These are phyloP conservation scores for Lachnellula cervina DNA, from an alignment of 2,329 filamentous ascomycete genomes.

Conservation along the genomic window DNA sequence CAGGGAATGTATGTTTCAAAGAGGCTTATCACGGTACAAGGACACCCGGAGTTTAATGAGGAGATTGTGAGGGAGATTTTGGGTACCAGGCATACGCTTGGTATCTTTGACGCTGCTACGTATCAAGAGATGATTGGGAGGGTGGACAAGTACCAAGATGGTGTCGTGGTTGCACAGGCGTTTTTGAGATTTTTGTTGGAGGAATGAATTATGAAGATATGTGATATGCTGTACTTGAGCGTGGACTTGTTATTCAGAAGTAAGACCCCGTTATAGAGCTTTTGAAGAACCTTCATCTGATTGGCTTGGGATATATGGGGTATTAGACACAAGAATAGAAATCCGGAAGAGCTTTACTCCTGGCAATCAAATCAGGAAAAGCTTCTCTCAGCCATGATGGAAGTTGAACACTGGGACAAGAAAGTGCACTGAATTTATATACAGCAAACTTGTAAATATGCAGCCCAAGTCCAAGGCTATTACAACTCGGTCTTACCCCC, in stretches of 20 bases:
- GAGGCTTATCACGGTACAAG: constrained; percentile 71
- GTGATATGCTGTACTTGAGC: constrained; percentile 10
- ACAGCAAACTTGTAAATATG: not conserved
- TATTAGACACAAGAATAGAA: too few relatives aligned
- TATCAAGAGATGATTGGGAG: constrained; percentile 65
- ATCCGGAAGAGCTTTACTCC: not conserved
- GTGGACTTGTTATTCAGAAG: constrained; percentile 2
- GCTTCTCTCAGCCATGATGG: not conserved
- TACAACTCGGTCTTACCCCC: constrained; percentile 23
- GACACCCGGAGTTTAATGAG: constrained; percentile 77
- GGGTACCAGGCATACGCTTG: constrained; percentile 55
- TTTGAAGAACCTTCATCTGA: too few relatives aligned
- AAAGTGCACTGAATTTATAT: not conserved
- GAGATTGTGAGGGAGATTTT: constrained; percentile 68
- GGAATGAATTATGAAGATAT: constrained; percentile 22
- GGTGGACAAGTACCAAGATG: constrained; percentile 68
- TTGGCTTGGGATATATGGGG: too few relatives aligned
- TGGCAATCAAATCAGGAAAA: not conserved
- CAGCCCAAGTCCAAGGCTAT: not conserved
- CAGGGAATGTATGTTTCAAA: constrained; percentile 72
- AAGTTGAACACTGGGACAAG: not conserved
- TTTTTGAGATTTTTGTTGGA: constrained; percentile 76
- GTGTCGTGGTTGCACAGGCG: constrained; percentile 65
- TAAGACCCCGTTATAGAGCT: too few relatives aligned
- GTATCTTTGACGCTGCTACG: constrained; percentile 65